Evolutionary conservation across 306 rosid species (phyloP).

Genomic region (Vicia sativa): DNA sequence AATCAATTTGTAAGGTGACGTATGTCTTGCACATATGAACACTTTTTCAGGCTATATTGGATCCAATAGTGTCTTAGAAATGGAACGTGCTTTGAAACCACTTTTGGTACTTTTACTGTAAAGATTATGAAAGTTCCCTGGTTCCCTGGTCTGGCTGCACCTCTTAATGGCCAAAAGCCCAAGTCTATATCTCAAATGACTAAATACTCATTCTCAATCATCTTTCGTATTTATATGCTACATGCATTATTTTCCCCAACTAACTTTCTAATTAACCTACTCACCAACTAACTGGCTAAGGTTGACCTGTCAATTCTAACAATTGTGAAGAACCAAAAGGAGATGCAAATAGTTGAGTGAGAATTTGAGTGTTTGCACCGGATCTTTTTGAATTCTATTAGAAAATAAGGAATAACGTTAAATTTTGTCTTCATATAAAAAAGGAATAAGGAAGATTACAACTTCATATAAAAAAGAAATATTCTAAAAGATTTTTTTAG

Average conservation of each 20-base stretch:
- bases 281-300: neutral
- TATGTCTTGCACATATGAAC: neutral
- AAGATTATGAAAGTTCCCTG: constrained; percentile 1
- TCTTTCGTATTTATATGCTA: neutral
- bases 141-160: constrained; percentile 2
- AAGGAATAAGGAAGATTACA: too few species aligned
- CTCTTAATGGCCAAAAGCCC: neutral
- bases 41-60: neutral
- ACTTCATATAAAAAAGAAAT: too few species aligned
- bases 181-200: neutral
- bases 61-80: neutral
- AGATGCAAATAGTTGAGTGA: neutral
- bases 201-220: neutral
- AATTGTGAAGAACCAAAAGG: neutral
- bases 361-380: neutral
- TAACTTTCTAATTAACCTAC: constrained; percentile 6
- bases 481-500: too few species aligned
- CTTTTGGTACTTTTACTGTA: neutral
- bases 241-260: neutral
- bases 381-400: neutral
- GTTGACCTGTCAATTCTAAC: neutral
- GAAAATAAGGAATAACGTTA: too few species aligned
- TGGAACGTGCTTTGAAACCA: neutral
- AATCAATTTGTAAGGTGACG: neutral
- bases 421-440: too few species aligned